Evolutionary conservation across 179 eudicot species (phyloP).

Genomic region (Gypsophila paniculata): DNA sequence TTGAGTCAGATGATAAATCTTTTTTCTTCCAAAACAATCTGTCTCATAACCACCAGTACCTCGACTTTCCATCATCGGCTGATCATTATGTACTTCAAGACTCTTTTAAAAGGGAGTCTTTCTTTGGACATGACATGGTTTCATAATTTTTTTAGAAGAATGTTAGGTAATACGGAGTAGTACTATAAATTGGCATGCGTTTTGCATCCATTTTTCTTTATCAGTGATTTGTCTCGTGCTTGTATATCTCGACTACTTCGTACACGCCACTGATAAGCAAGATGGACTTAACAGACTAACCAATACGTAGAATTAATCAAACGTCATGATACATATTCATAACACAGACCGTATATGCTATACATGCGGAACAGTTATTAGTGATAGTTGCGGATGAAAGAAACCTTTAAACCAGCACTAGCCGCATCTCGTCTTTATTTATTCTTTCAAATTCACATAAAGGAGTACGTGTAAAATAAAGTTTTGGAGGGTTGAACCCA

Average conservation of each 20-base stretch:
- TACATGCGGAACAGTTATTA: too few relatives aligned
- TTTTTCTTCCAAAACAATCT: conserved; percentile 38
- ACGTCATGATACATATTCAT: too few relatives aligned
- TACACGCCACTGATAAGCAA: too few relatives aligned
- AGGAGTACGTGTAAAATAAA: too few relatives aligned
- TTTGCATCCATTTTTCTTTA: conserved; percentile 2
- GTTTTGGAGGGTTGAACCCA: too few relatives aligned
- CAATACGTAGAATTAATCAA: too few relatives aligned
- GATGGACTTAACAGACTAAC: too few relatives aligned
- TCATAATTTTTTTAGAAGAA: conserved; percentile 28
- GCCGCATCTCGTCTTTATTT: too few relatives aligned
- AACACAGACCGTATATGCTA: too few relatives aligned
- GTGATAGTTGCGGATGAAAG: too few relatives aligned
- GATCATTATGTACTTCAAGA: conserved; percentile 52
- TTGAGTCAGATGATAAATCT: conserved; percentile 41
- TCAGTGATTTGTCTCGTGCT: neutral
- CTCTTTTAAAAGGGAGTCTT: conserved; percentile 57
- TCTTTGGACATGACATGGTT: conserved; percentile 66
- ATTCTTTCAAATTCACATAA: too few relatives aligned
- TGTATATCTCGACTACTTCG: neutral
- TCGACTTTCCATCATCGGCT: conserved; percentile 38
- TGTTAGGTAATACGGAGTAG: conserved; percentile 3
- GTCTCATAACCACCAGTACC: conserved; percentile 42
- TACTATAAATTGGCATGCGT: neutral
- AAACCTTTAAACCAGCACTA: too few relatives aligned